A percentile compares a stretch with the other conserved stretches of the same genome.
Evolutionary conservation across 306 rosid genomes (phyloP).

Genomic region (Benincasa hispida): DNA sequence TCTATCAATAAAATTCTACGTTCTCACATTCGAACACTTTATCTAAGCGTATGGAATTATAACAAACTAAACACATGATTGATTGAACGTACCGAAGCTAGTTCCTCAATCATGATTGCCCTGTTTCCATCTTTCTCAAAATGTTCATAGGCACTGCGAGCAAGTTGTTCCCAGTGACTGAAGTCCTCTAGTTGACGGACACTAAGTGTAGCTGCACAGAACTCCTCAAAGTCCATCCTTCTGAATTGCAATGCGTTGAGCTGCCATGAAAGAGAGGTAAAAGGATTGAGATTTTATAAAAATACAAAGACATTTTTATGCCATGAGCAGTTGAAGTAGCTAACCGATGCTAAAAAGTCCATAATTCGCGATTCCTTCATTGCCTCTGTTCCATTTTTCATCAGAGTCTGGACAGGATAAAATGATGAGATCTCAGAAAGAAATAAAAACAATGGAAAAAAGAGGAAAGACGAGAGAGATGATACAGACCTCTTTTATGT

Average conservation of each 20-base stretch:
- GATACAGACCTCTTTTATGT: slow-evolving; percentile 66
- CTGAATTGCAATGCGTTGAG: slow-evolving; percentile 72
- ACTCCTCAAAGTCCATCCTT: slow-evolving; percentile 89
- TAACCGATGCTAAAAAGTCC: slow-evolving; percentile 61
- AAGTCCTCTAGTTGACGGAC: slow-evolving; percentile 83
- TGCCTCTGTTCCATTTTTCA: slow-evolving; percentile 78
- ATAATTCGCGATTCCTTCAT: slow-evolving; percentile 76
- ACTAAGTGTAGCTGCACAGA: slow-evolving; percentile 70
- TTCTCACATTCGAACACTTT: neutral
- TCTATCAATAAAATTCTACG: neutral
- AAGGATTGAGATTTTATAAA: neutral
- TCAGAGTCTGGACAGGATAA: slow-evolving; percentile 46
- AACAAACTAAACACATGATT: neutral
- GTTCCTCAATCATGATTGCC: slow-evolving; percentile 76
- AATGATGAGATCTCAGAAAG: slow-evolving; percentile 13
- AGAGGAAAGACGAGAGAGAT: slow-evolving; percentile 10
- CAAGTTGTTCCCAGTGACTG: slow-evolving; percentile 82
- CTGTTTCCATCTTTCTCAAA: slow-evolving; percentile 81
- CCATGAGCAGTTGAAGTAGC: slow-evolving; percentile 3
- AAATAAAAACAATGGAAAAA: slow-evolving; percentile 9
- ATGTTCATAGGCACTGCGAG: slow-evolving; percentile 66
- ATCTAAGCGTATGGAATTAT: neutral
- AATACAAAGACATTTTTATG: neutral
- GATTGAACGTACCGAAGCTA: slow-evolving; percentile 69
- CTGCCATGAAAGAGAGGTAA: slow-evolving; percentile 32